phyloP scores from a whole-genome alignment of 2,329 filamentous ascomycete genomes.

The Cladobotryum protrusum region DNA sequence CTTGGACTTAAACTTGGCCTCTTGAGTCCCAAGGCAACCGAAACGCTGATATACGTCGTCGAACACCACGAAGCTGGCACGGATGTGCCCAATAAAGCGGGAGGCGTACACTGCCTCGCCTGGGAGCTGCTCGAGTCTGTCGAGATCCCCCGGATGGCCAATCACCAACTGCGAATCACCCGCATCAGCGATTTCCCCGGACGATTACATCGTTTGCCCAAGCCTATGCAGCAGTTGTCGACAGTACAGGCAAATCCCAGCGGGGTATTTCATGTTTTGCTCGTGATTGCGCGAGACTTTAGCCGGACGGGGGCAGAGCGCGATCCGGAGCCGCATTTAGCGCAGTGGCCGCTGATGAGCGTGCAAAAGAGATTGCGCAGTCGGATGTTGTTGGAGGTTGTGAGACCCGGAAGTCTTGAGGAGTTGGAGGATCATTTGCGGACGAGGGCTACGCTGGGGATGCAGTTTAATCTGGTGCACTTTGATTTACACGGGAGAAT shows the following conservation, averaged over 20 bases:
- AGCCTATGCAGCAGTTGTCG: slow-evolving; percentile 13
- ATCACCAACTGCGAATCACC: slow-evolving; percentile 19
- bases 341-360: slow-evolving; percentile 24
- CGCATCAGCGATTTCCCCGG: slow-evolving; percentile 20
- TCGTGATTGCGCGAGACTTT: slow-evolving; percentile 23
- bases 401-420: slow-evolving; percentile 20
- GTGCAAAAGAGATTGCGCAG: slow-evolving; percentile 22
- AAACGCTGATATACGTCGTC: slow-evolving; percentile 20
- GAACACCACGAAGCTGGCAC: slow-evolving; percentile 17
- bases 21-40: slow-evolving; percentile 10
- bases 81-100: slow-evolving; percentile 2
- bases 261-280: slow-evolving; percentile 19
- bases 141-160: slow-evolving; percentile 12
- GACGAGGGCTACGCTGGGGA: slow-evolving; percentile 15
- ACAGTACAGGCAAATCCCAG: slow-evolving; percentile 15
- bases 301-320: slow-evolving; percentile 19
- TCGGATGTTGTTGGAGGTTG: slow-evolving; percentile 20
- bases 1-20: slow-evolving; percentile 12
- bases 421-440: slow-evolving; percentile 19
- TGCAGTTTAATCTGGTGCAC: slow-evolving; percentile 22
- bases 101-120: slow-evolving; percentile 22
- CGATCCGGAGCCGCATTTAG: slow-evolving; percentile 24
- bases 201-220: slow-evolving; percentile 4
- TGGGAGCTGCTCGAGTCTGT: slow-evolving; percentile 24
- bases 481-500: slow-evolving; percentile 24